Percentiles rank a stretch among this genome's conserved stretches.
Conservation (phyloP, 78 protist species). For the Mastigamoeba balamuthi region DNA sequence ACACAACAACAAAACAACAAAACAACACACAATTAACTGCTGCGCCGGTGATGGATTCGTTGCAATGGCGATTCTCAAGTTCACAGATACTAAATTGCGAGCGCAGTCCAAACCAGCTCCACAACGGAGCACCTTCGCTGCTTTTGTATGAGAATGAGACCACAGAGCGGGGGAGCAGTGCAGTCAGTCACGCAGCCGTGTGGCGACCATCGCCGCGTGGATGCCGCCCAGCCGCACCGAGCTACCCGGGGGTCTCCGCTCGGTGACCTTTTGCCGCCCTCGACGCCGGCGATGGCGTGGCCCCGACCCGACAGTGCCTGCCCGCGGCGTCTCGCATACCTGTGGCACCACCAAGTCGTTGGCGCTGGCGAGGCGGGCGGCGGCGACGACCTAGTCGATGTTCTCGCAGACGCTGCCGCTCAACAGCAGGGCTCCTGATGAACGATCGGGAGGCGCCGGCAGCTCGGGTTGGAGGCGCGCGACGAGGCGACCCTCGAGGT, state of each 20-base stretch:
- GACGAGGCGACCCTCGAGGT: constrained; percentile 12
- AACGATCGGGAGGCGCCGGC: constrained; percentile 46
- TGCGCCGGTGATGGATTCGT: too few species aligned
- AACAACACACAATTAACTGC: too few species aligned
- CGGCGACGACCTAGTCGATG: constrained; percentile 63
- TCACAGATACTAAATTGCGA: too few species aligned
- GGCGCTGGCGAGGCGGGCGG: constrained; percentile 79
- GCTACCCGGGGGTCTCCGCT: constrained; percentile 83
- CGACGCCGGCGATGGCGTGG: constrained; percentile 59
- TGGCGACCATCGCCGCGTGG: constrained; percentile 36
- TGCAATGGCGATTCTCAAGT: too few species aligned
- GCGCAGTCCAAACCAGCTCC: too few species aligned
- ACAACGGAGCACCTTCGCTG: too few species aligned
- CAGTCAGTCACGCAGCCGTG: too few species aligned
- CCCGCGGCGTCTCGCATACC: constrained; percentile 72
- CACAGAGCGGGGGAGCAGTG: too few species aligned
- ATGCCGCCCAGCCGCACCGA: constrained; percentile 45
- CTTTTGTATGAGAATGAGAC: too few species aligned
- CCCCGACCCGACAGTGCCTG: constrained; percentile 67
- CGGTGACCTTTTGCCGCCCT: constrained; percentile 70
- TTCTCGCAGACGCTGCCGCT: constrained; percentile 62
- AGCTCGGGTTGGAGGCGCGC: constrained; percentile 11
- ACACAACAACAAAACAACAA: too few species aligned
- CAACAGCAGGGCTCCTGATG: constrained; percentile 78
- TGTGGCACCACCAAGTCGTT: constrained; percentile 76